These are phyloP conservation scores for Diversispora epigaea DNA, from an alignment of 192 early-diverging fungal genomes.

Conservation along the genomic window DNA sequence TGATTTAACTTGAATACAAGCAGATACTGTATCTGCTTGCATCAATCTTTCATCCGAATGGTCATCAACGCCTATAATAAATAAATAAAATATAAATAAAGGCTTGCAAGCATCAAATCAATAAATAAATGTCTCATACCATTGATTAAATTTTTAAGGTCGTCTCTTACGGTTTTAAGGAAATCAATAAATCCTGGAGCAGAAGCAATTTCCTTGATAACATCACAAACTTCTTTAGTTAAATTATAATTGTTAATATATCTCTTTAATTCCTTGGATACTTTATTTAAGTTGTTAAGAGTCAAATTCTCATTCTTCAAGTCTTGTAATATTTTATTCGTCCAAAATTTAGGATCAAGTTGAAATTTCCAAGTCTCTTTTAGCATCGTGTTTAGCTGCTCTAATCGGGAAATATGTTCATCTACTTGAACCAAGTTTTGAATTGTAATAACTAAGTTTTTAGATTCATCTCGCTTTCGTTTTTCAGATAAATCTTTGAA, in stretches of 20 bases:
- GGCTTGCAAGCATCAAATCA: too few species aligned
- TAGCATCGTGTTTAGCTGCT: background rate
- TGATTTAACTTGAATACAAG: slow-evolving; percentile 30
- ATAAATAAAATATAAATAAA: too few species aligned
- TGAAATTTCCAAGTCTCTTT: background rate
- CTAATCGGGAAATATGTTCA: background rate
- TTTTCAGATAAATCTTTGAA: background rate
- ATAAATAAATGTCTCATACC: background rate
- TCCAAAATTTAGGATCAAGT: background rate
- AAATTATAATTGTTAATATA: background rate
- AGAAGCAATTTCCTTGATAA: slow-evolving; percentile 16
- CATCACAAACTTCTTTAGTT: background rate
- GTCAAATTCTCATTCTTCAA: background rate
- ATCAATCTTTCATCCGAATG: slow-evolving; percentile 32
- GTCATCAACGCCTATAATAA: slow-evolving; percentile 20
- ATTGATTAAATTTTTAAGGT: slow-evolving; percentile 35
- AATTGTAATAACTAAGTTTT: background rate
- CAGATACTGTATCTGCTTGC: slow-evolving; percentile 28
- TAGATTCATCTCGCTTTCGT: background rate
- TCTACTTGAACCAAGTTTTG: background rate
- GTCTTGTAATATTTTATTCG: background rate
- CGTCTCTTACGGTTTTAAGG: slow-evolving; percentile 7
- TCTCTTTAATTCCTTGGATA: background rate
- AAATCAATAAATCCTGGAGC: slow-evolving; percentile 22
- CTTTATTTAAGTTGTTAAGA: background rate